These are phyloP conservation scores for Chaetomium strumarium DNA, from an alignment of 2,329 filamentous ascomycete species.

Conservation along the genomic window DNA sequence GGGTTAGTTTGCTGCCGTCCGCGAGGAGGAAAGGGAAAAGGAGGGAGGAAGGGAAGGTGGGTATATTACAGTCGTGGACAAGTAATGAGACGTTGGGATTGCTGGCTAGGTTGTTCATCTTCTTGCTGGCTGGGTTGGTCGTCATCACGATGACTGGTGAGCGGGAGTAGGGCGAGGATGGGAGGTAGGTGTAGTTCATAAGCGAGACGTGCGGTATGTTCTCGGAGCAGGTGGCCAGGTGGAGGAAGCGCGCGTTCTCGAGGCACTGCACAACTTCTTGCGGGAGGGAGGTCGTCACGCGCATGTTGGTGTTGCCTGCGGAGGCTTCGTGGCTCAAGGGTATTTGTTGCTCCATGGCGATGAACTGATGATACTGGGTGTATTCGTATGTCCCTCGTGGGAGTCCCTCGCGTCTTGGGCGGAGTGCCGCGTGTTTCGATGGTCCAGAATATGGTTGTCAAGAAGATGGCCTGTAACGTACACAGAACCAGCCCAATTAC, in stretches of 20 bases:
- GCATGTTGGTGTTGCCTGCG: constrained; percentile 64
- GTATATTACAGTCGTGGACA: constrained; percentile 74
- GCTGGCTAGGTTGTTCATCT: constrained; percentile 71
- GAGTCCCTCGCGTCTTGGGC: no score
- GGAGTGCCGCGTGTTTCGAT: no score
- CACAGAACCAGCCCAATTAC: no score
- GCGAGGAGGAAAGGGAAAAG: neutral
- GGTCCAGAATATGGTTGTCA: no score
- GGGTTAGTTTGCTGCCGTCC: constrained; percentile 11
- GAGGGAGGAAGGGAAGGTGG: neutral
- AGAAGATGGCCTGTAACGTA: no score
- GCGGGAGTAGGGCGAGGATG: constrained; percentile 61
- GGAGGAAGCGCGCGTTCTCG: constrained; percentile 92
- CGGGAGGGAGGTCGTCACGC: constrained; percentile 64
- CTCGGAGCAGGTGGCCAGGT: constrained; percentile 83
- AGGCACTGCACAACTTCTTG: constrained; percentile 84
- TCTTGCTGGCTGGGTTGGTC: constrained; percentile 71
- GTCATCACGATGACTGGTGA: constrained; percentile 92
- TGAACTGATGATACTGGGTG: neutral
- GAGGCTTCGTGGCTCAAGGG: constrained; percentile 72
- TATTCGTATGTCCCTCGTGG: no score
- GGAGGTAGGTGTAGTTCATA: constrained; percentile 99
- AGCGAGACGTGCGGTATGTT: constrained; percentile 87
- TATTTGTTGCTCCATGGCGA: constrained; percentile 46
- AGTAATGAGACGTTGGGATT: constrained; percentile 88